Conservation (phyloP, 2,329 filamentous ascomycete genomes). For the Tolypocladium ovalisporum region DNA sequence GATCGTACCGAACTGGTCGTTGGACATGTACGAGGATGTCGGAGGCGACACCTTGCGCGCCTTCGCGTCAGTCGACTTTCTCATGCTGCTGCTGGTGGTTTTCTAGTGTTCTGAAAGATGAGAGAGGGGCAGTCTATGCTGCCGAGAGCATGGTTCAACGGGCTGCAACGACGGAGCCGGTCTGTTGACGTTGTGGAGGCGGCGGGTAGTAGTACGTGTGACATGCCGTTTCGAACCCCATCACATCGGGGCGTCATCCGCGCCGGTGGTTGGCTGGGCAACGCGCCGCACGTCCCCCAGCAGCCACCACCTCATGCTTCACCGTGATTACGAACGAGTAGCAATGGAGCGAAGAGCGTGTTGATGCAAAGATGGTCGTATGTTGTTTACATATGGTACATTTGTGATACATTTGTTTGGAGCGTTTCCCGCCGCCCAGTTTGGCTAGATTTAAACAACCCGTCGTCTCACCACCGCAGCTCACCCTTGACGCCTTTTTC, state of each 20-base stretch:
- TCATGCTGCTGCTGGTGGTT: conserved; percentile 11
- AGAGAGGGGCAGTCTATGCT: neutral
- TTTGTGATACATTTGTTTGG: neutral
- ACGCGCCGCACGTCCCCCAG: conserved; percentile 4
- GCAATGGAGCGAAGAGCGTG: neutral
- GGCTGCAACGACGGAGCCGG: neutral
- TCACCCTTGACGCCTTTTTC: conserved; percentile 26
- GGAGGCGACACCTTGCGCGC: conserved; percentile 48
- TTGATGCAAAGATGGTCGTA: neutral
- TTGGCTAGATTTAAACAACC: neutral
- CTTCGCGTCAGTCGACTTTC: conserved; percentile 20
- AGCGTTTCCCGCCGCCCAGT: neutral
- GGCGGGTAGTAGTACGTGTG: conserved; percentile 2
- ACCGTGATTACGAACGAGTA: neutral
- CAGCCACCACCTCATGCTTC: neutral
- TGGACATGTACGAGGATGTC: conserved; percentile 53
- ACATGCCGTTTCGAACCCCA: conserved; percentile 6
- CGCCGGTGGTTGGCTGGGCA: conserved; percentile 12
- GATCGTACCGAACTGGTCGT: conserved; percentile 53
- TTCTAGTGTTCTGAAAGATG: neutral
- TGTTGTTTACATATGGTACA: neutral
- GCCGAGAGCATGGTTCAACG: neutral
- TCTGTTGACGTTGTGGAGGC: conserved; percentile 2
- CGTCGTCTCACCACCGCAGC: conserved; percentile 18
- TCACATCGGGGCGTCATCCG: conserved; percentile 1